These are phyloP conservation scores for Epichloe aotearoae DNA, from an alignment of 2,329 filamentous ascomycete species.

Conservation along the genomic window DNA sequence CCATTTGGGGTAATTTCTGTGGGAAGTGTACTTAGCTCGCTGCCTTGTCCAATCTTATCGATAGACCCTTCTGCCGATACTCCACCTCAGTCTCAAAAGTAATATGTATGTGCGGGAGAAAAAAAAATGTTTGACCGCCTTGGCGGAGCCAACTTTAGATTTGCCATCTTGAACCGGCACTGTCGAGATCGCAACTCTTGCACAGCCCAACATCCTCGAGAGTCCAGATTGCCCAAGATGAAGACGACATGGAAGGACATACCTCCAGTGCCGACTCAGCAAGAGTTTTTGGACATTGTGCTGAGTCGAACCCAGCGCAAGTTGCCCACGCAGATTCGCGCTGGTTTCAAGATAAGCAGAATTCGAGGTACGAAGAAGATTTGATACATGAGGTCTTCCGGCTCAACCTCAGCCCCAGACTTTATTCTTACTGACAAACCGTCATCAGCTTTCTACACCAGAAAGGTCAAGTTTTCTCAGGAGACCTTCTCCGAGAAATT, in stretches of 20 bases:
- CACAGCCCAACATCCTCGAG: neutral
- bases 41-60: conserved; percentile 11
- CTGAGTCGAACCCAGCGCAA: conserved; percentile 85
- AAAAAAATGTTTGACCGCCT: conserved; percentile 22
- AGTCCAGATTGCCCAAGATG: conserved; percentile 28
- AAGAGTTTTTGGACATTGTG: conserved; percentile 97
- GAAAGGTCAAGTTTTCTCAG: conserved; percentile 96
- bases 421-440: neutral
- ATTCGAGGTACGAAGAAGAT: conserved; percentile 46
- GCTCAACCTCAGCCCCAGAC: neutral
- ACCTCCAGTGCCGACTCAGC: conserved; percentile 74
- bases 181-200: conserved; percentile 4
- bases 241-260: conserved; percentile 64
- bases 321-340: conserved; percentile 86
- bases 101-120: conserved; percentile 12
- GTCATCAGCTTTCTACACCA: conserved; percentile 68
- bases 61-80: conserved; percentile 10
- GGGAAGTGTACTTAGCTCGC: neutral
- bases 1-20: neutral
- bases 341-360: conserved; percentile 87
- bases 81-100: conserved; percentile 11
- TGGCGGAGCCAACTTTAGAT: conserved; percentile 8
- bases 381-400: neutral
- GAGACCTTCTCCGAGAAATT: conserved; percentile 97
- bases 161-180: conserved; percentile 10